A percentile compares a stretch with the other conserved stretches of the same genome.
phyloP scores from a whole-genome alignment of 352 stramenopile species.

The Pythium monospermum region DNA sequence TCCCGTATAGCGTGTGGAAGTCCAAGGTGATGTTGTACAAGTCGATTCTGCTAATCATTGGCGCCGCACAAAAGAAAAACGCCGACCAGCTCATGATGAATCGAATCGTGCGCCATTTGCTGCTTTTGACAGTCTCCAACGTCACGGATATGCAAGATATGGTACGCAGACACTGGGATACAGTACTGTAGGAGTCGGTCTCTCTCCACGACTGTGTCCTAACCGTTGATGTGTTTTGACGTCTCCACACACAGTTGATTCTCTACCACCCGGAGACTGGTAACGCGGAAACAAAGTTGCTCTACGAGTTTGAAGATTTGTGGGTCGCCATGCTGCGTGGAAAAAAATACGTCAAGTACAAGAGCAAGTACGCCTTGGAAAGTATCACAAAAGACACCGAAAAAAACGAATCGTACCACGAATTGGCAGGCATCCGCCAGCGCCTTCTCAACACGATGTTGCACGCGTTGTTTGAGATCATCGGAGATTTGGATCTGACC shows the following conservation, averaged over 20 bases:
- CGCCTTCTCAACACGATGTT: slow-evolving; percentile 50
- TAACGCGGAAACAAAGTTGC: slow-evolving; percentile 54
- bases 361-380: slow-evolving; percentile 4
- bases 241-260: slow-evolving; percentile 23
- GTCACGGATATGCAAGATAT: slow-evolving; percentile 36
- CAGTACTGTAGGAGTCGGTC: too few relatives aligned
- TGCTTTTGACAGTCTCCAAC: slow-evolving; percentile 70
- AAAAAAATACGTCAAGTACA: slow-evolving; percentile 16
- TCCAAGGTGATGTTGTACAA: slow-evolving; percentile 53
- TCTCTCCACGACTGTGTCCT: too few relatives aligned
- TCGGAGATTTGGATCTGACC: slow-evolving; percentile 53
- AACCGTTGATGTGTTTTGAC: background rate
- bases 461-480: slow-evolving; percentile 38
- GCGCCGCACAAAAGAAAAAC: slow-evolving; percentile 31
- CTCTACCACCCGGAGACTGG: slow-evolving; percentile 79
- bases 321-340: slow-evolving; percentile 48
- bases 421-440: slow-evolving; percentile 22
- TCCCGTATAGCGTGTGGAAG: slow-evolving; percentile 59
- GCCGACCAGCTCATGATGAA: slow-evolving; percentile 36
- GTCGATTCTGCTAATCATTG: slow-evolving; percentile 38
- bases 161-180: too few relatives aligned
- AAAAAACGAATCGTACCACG: background rate
- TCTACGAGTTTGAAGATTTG: slow-evolving; percentile 75
- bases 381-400: slow-evolving; percentile 4
- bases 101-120: slow-evolving; percentile 47